phyloP scores from a whole-genome alignment of 2,329 filamentous ascomycete genomes.

The Diaporthe capsici region DNA sequence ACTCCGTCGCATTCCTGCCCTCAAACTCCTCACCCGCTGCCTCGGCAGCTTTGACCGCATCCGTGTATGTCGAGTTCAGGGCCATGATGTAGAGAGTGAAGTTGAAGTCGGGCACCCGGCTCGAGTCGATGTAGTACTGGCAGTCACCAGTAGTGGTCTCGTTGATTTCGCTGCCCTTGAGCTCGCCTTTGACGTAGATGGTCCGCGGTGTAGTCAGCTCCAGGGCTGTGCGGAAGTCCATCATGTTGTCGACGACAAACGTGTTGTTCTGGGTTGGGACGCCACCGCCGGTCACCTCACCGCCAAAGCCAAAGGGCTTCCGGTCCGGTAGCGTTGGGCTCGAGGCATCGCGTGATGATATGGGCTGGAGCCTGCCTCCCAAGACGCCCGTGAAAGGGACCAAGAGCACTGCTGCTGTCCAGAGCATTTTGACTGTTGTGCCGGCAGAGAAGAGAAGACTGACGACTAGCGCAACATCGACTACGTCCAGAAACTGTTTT shows the following conservation, averaged over 20 bases:
- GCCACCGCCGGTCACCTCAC: constrained; percentile 11
- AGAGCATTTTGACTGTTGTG: not conserved
- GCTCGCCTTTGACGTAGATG: constrained; percentile 32
- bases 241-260: constrained; percentile 28
- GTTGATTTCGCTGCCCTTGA: constrained; percentile 27
- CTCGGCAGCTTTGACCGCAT: constrained; percentile 25
- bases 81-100: constrained; percentile 30
- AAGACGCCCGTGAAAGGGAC: not conserved
- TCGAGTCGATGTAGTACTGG: constrained; percentile 31
- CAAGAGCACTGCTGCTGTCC: constrained; percentile 20
- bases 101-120: constrained; percentile 16
- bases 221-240: constrained; percentile 25
- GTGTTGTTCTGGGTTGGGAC: not conserved
- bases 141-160: constrained; percentile 26
- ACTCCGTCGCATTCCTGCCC: constrained; percentile 26
- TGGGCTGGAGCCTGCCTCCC: not conserved
- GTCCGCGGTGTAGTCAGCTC: constrained; percentile 8
- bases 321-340: constrained; percentile 15
- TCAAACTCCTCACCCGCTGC: constrained; percentile 18
- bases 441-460: not conserved
- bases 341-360: constrained; percentile 5
- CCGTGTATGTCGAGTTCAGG: constrained; percentile 24
- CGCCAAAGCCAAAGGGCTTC: constrained; percentile 29
- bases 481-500: not conserved
- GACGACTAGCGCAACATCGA: not conserved